A percentile compares a stretch with the other conserved stretches of the same genome.
Evolutionary conservation across 306 rosid species (phyloP).

Genomic region (Delonix regia): DNA sequence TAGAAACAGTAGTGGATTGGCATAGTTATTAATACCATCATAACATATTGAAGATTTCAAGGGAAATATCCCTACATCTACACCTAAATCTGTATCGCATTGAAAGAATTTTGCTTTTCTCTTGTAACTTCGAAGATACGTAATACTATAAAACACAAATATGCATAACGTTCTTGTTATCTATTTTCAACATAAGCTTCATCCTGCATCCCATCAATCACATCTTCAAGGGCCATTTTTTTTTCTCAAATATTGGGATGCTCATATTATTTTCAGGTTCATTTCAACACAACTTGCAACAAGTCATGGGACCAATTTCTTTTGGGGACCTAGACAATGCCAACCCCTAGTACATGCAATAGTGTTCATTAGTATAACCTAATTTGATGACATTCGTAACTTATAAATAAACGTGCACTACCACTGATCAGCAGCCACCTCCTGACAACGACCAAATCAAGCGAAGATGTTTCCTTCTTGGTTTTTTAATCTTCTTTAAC

Average conservation of each 20-base stretch:
- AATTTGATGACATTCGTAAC: neutral
- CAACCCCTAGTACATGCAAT: neutral
- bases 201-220: neutral
- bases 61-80: neutral
- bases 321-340: neutral
- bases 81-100: neutral
- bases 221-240: neutral
- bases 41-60: neutral
- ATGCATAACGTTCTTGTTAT: neutral
- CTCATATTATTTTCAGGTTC: constrained; percentile 1
- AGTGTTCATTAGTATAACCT: neutral
- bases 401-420: neutral
- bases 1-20: neutral
- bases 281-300: neutral
- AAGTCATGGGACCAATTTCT: constrained; percentile 8
- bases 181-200: neutral
- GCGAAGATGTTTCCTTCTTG: neutral
- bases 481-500: too few relatives aligned
- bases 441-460: neutral
- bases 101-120: neutral
- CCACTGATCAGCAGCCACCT: neutral
- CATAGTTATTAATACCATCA: neutral
- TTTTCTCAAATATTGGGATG: constrained; percentile 1
- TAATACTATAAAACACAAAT: neutral
- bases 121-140: neutral